Percentiles rank a stretch among this genome's conserved stretches.
These are phyloP conservation scores for Cystoisospora suis DNA, from an alignment of 169 alveolate species.

Conservation along the genomic window DNA sequence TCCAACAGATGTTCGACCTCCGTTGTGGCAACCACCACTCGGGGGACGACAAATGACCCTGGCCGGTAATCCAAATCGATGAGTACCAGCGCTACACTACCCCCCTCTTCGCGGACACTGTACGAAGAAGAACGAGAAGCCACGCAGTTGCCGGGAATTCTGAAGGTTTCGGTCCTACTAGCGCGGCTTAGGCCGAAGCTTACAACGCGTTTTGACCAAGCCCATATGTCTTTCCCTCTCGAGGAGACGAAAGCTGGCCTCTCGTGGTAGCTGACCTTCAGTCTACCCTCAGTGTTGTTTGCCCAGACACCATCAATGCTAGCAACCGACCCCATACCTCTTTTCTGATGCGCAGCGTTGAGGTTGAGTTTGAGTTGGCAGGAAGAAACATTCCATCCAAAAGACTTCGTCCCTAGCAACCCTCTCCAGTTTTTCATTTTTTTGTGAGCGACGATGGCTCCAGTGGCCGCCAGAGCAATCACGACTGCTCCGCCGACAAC, in stretches of 20 bases:
- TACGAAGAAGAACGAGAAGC: neutral
- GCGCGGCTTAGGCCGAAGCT: neutral
- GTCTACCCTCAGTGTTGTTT: neutral
- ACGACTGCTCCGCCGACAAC: neutral
- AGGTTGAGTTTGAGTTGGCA: neutral
- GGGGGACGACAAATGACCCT: neutral
- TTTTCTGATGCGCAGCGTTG: neutral
- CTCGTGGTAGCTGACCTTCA: neutral
- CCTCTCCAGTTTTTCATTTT: neutral
- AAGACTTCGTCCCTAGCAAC: neutral
- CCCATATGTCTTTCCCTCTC: neutral
- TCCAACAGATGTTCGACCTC: neutral
- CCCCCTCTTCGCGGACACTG: neutral
- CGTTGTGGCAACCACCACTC: neutral
- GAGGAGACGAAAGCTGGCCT: neutral
- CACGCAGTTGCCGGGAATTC: neutral
- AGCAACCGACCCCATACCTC: neutral
- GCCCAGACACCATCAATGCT: neutral
- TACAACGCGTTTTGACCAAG: neutral
- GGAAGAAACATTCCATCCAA: neutral
- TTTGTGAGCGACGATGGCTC: neutral
- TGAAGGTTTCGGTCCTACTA: neutral
- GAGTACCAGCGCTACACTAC: neutral
- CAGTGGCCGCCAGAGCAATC: neutral
- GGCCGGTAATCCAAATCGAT: constrained; percentile 9